Evolutionary conservation across 2,329 filamentous ascomycete species (phyloP).

Genomic region (Nemania abortiva): DNA sequence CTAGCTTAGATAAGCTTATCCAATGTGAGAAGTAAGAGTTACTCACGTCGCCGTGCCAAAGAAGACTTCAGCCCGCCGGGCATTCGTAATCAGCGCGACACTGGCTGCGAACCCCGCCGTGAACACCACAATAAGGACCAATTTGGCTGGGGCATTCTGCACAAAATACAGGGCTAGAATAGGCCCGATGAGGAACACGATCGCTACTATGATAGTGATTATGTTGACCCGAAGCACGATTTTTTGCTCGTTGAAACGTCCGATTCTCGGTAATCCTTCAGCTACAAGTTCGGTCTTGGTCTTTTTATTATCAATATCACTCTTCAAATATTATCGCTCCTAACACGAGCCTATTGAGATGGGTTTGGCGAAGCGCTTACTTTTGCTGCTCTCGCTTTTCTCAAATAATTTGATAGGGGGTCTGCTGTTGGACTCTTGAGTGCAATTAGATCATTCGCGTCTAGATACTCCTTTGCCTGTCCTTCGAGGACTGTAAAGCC

Average conservation of each 20-base stretch:
- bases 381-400: constrained; percentile 1
- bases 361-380: neutral
- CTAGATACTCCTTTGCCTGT: constrained; percentile 10
- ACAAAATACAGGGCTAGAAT: constrained; percentile 19
- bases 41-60: constrained; percentile 21
- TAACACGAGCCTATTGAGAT: too few relatives aligned
- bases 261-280: constrained; percentile 12
- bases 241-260: constrained; percentile 3
- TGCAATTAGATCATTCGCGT: constrained; percentile 14
- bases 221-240: constrained; percentile 4
- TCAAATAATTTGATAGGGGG: constrained; percentile 10
- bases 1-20: neutral
- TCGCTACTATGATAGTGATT: constrained; percentile 14
- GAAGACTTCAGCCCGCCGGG: constrained; percentile 26
- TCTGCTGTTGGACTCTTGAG: constrained; percentile 15
- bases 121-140: constrained; percentile 17
- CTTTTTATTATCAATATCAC: too few relatives aligned
- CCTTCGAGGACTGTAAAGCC: constrained; percentile 18
- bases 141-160: neutral
- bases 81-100: constrained; percentile 20
- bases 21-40: neutral
- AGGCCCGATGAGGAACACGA: constrained; percentile 22
- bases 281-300: too few relatives aligned
- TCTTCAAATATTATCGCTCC: too few relatives aligned
- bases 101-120: constrained; percentile 21